phyloP scores from a whole-genome alignment of 176 grass and related monocot genomes.

The Paspalum notatum region DNA sequence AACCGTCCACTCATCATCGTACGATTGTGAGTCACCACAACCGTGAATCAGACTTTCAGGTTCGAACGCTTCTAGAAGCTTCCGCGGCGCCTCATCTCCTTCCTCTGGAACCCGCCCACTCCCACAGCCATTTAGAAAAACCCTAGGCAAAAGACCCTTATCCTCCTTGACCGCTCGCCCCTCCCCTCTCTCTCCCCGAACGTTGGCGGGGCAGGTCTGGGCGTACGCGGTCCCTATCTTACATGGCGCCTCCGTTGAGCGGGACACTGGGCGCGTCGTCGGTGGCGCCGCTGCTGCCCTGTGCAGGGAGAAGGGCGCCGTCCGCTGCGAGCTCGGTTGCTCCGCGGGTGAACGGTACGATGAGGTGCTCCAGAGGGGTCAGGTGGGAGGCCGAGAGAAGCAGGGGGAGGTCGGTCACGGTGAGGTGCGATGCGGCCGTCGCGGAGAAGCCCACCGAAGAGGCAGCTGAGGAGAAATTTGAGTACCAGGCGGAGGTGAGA shows the following conservation, averaged over 20 bases:
- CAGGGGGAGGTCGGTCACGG: slow-evolving; percentile 26
- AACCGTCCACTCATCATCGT: too few species aligned
- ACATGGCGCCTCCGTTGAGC: slow-evolving; percentile 52
- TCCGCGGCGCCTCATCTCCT: slow-evolving; percentile 19
- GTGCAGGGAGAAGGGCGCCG: slow-evolving; percentile 19
- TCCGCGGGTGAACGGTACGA: slow-evolving; percentile 2
- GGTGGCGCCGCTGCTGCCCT: slow-evolving; percentile 55
- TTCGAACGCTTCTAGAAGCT: slow-evolving; percentile 22
- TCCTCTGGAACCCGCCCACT: slow-evolving; percentile 8
- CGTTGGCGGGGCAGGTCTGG: background rate
- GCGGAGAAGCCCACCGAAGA: slow-evolving; percentile 65
- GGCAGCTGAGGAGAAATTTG: slow-evolving; percentile 62
- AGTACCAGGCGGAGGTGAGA: slow-evolving; percentile 89
- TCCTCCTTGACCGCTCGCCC: background rate
- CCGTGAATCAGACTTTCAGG: too few species aligned
- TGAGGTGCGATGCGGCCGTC: slow-evolving; percentile 68
- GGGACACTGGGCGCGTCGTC: slow-evolving; percentile 56
- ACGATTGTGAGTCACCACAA: too few species aligned
- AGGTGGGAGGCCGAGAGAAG: slow-evolving; percentile 48
- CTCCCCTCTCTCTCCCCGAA: background rate
- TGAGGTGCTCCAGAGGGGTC: slow-evolving; percentile 41
- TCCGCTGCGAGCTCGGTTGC: slow-evolving; percentile 25
- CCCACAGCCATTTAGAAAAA: slow-evolving; percentile 12
- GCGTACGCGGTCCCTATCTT: background rate
- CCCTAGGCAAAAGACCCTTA: slow-evolving; percentile 31